Conservation (phyloP, 306 rosid genomes). For the Rosa lucieae region DNA sequence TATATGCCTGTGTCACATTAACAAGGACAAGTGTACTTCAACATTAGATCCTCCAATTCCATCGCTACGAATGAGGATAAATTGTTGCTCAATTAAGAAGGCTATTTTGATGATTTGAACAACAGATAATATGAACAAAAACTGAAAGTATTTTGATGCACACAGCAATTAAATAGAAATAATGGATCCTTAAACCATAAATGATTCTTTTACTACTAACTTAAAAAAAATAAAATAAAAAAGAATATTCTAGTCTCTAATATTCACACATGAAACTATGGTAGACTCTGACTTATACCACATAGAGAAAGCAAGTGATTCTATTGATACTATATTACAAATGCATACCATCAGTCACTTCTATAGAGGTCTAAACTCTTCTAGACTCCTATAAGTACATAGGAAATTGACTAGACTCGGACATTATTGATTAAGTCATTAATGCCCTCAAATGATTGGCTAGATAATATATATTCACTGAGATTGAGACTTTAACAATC, state of each 20-base stretch:
- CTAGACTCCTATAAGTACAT: neutral
- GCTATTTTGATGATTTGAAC: neutral
- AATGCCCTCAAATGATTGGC: neutral
- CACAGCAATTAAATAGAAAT: neutral
- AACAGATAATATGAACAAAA: neutral
- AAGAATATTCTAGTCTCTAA: neutral
- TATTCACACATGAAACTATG: neutral
- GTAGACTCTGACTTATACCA: neutral
- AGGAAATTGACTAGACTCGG: neutral
- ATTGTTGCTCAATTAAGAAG: neutral
- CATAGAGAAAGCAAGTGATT: neutral
- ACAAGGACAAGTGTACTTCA: neutral
- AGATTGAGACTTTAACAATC: neutral
- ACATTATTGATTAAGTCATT: neutral
- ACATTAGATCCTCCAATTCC: neutral
- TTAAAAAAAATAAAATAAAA: no score
- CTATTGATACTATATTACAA: neutral
- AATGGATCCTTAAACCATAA: neutral
- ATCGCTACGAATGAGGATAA: neutral
- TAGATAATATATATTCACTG: neutral
- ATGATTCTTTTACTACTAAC: neutral
- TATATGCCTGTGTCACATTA: neutral
- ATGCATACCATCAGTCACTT: neutral
- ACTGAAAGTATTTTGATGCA: neutral
- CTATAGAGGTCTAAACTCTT: slow-evolving; percentile 5